phyloP scores from a whole-genome alignment of 202 grass and related monocot genomes.

The Schoenoplectus triqueter region DNA sequence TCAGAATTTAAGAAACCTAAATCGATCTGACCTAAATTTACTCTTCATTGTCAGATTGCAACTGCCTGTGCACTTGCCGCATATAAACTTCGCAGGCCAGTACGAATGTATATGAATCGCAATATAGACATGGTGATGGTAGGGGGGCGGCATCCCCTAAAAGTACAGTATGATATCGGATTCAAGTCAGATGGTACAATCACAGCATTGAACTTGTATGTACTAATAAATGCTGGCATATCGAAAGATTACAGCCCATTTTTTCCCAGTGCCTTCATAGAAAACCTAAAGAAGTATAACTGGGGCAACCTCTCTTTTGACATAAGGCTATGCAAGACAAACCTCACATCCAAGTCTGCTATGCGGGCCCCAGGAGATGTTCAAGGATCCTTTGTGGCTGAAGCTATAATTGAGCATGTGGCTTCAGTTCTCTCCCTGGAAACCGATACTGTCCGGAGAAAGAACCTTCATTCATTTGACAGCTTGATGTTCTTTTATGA shows the following conservation, averaged over 20 bases:
- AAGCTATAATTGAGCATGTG: conserved; percentile 87
- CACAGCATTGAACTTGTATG: conserved; percentile 82
- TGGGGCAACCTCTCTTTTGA: conserved; percentile 93
- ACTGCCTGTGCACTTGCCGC: conserved; percentile 84
- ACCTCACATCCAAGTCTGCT: conserved; percentile 70
- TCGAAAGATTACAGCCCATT: conserved; percentile 61
- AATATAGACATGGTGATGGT: conserved; percentile 86
- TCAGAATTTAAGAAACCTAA: background rate
- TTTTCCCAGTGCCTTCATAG: conserved; percentile 68
- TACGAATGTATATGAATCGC: conserved; percentile 90
- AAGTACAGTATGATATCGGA: conserved; percentile 82
- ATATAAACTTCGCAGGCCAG: conserved; percentile 63
- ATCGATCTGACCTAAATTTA: background rate
- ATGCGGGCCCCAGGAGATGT: conserved; percentile 93
- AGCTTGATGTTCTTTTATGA: conserved; percentile 68
- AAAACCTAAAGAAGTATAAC: conserved; percentile 79
- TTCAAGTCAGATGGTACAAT: conserved; percentile 82
- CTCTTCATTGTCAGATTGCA: conserved; percentile 58
- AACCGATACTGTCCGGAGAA: conserved; percentile 62
- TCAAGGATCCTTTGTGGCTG: conserved; percentile 88
- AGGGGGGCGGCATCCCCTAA: conserved; percentile 93
- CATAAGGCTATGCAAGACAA: conserved; percentile 81
- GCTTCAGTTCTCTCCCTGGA: conserved; percentile 62
- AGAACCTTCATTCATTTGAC: conserved; percentile 75
- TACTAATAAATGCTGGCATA: conserved; percentile 80